Conservation (phyloP, 129 eudicot species). For the Rutidosis leptorrhynchoides region DNA sequence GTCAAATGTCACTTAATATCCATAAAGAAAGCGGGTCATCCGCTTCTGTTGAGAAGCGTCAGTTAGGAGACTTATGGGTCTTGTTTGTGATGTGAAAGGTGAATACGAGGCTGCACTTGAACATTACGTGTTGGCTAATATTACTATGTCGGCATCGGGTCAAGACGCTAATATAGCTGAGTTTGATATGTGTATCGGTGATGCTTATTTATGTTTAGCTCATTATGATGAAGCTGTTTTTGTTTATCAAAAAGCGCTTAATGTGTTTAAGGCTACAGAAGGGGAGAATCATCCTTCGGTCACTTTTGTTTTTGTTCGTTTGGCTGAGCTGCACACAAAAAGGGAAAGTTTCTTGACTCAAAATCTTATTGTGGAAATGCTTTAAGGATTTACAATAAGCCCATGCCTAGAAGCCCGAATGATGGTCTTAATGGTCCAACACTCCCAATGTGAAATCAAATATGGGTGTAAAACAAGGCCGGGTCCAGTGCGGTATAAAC, state of each 20-base stretch:
- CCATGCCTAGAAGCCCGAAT: conserved; percentile 43
- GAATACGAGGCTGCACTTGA: conserved; percentile 60
- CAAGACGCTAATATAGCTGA: conserved; percentile 51
- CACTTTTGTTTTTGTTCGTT: conserved; percentile 74
- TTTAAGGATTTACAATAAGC: conserved; percentile 53
- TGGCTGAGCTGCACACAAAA: conserved; percentile 79
- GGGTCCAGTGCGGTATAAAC: no score
- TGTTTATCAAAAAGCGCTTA: conserved; percentile 79
- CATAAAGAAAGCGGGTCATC: conserved; percentile 42
- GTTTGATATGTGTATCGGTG: conserved; percentile 54
- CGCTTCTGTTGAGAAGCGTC: conserved; percentile 56
- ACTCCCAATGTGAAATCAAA: no score
- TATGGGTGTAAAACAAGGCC: no score
- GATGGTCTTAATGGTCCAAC: conserved; percentile 74
- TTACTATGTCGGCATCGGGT: conserved; percentile 49
- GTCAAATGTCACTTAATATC: conserved; percentile 58
- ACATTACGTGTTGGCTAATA: conserved; percentile 52
- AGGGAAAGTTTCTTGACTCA: conserved; percentile 74
- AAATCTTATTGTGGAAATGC: conserved; percentile 86
- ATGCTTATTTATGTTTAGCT: conserved; percentile 53
- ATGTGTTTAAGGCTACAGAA: conserved; percentile 51
- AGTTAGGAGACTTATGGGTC: conserved; percentile 62
- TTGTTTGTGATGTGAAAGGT: conserved; percentile 60
- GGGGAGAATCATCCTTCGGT: conserved; percentile 81
- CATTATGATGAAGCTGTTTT: conserved; percentile 80